phyloP scores from a whole-genome alignment of 2,329 filamentous ascomycete species.

The Emergomyces africanus region DNA sequence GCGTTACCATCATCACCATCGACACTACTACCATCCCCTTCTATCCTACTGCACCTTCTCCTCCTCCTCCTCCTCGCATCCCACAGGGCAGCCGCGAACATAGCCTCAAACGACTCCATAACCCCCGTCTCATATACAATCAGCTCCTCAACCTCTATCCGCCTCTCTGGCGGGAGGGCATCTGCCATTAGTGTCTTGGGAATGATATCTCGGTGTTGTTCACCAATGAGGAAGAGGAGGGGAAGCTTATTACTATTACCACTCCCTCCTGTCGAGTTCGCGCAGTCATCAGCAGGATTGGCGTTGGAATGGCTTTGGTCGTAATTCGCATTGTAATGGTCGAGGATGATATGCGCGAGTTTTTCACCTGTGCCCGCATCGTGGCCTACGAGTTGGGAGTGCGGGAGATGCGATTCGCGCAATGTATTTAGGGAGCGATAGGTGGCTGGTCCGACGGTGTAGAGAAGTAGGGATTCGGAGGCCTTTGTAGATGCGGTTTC shows the following conservation, averaged over 20 bases:
- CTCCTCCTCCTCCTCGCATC: not conserved
- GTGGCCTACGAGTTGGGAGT: slow-evolving; percentile 56
- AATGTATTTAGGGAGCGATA: slow-evolving; percentile 53
- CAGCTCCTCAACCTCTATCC: slow-evolving; percentile 61
- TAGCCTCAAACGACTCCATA: slow-evolving; percentile 60
- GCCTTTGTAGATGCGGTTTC: slow-evolving; percentile 6
- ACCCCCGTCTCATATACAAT: slow-evolving; percentile 80
- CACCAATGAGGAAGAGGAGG: slow-evolving; percentile 78
- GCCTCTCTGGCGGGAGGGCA: slow-evolving; percentile 34
- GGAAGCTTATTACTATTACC: slow-evolving; percentile 35
- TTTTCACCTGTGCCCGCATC: slow-evolving; percentile 76
- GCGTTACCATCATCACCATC: slow-evolving; percentile 10
- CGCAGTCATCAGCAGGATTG: not conserved
- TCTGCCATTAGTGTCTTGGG: slow-evolving; percentile 60
- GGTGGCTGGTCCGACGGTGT: slow-evolving; percentile 38
- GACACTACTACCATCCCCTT: slow-evolving; percentile 13
- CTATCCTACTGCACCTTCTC: not conserved
- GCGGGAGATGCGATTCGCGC: slow-evolving; percentile 29
- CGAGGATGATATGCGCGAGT: slow-evolving; percentile 63
- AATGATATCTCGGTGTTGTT: slow-evolving; percentile 80
- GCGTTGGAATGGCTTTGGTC: not conserved
- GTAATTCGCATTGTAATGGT: slow-evolving; percentile 51
- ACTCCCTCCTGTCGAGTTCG: slow-evolving; percentile 29
- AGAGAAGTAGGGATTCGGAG: slow-evolving; percentile 24
- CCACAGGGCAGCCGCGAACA: slow-evolving; percentile 46